A percentile compares a stretch with the other conserved stretches of the same genome.
Conservation (phyloP, 169 alveolate species). For the Cryptosporidium bovis region DNA sequence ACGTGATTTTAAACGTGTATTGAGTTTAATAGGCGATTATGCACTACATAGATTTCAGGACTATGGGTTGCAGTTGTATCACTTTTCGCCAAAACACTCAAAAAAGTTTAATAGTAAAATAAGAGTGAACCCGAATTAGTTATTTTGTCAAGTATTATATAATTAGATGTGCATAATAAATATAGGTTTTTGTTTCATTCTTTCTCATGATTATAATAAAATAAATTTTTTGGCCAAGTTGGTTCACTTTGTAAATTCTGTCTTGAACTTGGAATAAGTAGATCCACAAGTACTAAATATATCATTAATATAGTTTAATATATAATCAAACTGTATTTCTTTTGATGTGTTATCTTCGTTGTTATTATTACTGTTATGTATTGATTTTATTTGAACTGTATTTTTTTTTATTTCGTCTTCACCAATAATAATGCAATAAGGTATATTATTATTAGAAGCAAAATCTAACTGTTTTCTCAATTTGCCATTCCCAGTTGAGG, state of each 20-base stretch:
- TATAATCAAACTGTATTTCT: constrained; percentile 19
- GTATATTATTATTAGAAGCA: constrained; percentile 40
- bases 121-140: not conserved
- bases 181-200: not conserved
- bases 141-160: no score
- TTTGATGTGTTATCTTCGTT: constrained; percentile 2
- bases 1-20: constrained; percentile 36
- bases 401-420: constrained; percentile 20
- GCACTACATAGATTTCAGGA: constrained; percentile 68
- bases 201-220: not conserved
- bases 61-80: constrained; percentile 56
- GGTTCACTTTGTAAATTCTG: constrained; percentile 1
- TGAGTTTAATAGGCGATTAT: constrained; percentile 30
- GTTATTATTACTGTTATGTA: constrained; percentile 2
- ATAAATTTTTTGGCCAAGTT: no score
- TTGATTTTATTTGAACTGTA: constrained; percentile 32
- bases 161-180: no score
- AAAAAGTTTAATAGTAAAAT: constrained; percentile 47
- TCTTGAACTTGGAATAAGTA: constrained; percentile 14
- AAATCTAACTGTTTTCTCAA: constrained; percentile 56
- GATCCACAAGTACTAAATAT: constrained; percentile 14
- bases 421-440: constrained; percentile 62
- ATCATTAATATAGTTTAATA: constrained; percentile 12
- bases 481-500: constrained; percentile 46
- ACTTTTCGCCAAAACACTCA: constrained; percentile 57